Conservation (phyloP, 2,329 filamentous ascomycete genomes). For the Sordariomycetes sp. region DNA sequence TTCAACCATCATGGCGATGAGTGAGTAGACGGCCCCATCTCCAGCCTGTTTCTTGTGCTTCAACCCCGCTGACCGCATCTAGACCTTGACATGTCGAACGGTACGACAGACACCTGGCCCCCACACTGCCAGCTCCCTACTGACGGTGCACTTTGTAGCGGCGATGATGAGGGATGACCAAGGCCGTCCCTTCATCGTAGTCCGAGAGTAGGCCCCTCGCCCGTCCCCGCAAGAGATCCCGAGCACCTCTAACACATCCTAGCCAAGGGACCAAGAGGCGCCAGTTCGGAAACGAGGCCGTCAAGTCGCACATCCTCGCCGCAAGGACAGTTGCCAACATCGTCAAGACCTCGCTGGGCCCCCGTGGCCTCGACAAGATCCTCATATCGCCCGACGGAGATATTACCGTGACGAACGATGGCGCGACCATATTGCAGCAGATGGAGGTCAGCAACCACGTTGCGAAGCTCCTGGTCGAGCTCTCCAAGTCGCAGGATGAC, state of each 20-base stretch:
- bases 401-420: slow-evolving; percentile 98
- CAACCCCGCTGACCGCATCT: slow-evolving; percentile 3
- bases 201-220: slow-evolving; percentile 66
- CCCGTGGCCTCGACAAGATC: slow-evolving; percentile 96
- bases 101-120: slow-evolving; percentile 34
- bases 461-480: slow-evolving; percentile 89
- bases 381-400: slow-evolving; percentile 97
- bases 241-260: slow-evolving; percentile 10
- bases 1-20: slow-evolving; percentile 10
- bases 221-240: slow-evolving; percentile 4
- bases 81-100: slow-evolving; percentile 80
- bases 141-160: slow-evolving; percentile 29
- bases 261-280: slow-evolving; percentile 97
- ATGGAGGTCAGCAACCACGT: slow-evolving; percentile 99
- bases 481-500: slow-evolving; percentile 97
- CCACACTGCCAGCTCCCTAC: slow-evolving; percentile 6
- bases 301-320: slow-evolving; percentile 96
- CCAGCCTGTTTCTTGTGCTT: background rate
- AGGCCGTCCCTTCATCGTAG: slow-evolving; percentile 93
- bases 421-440: slow-evolving; percentile 91
- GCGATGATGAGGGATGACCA: slow-evolving; percentile 91
- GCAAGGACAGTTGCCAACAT: slow-evolving; percentile 94
- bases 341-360: slow-evolving; percentile 92
- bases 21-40: slow-evolving; percentile 9
- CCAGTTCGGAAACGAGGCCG: slow-evolving; percentile 90